Conservation (phyloP, 768 basidiomycete genomes). For the Lactarius quietus region DNA sequence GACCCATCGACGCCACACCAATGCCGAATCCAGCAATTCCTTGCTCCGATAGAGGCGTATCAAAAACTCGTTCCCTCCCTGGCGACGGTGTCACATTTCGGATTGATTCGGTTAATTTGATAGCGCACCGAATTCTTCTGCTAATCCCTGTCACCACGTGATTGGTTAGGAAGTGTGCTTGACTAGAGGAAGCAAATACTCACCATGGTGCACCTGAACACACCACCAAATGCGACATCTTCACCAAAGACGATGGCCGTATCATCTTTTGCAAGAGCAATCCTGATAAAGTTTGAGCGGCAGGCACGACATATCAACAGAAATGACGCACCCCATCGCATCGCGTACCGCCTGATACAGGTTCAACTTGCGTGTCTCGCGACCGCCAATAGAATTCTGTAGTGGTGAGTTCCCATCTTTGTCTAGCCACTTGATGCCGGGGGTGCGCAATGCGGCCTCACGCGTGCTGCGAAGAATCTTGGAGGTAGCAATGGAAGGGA, state of each 20-base stretch:
- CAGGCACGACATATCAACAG: slow-evolving; percentile 7
- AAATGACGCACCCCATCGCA: slow-evolving; percentile 65
- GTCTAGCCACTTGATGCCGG: slow-evolving; percentile 69
- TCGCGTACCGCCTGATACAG: slow-evolving; percentile 90
- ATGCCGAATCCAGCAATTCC: slow-evolving; percentile 95
- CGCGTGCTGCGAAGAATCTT: slow-evolving; percentile 59
- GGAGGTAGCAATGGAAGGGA: slow-evolving; percentile 69
- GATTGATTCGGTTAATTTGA: background rate
- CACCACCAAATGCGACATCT: slow-evolving; percentile 91
- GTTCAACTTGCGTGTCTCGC: slow-evolving; percentile 95
- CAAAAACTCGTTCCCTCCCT: slow-evolving; percentile 93
- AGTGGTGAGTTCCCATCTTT: slow-evolving; percentile 46
- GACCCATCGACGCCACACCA: slow-evolving; percentile 88
- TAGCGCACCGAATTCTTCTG: slow-evolving; percentile 83
- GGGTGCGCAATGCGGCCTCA: slow-evolving; percentile 67
- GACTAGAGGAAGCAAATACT: slow-evolving; percentile 23
- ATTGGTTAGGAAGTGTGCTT: background rate
- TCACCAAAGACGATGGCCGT: slow-evolving; percentile 87
- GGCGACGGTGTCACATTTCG: background rate
- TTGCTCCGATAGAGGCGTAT: slow-evolving; percentile 90
- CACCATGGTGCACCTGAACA: slow-evolving; percentile 92
- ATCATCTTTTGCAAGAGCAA: slow-evolving; percentile 80
- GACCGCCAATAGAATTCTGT: slow-evolving; percentile 56
- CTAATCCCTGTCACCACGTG: slow-evolving; percentile 58
- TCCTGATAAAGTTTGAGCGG: slow-evolving; percentile 41